phyloP scores from a whole-genome alignment of 2,329 filamentous ascomycete species.

The Curvularia sp. region DNA sequence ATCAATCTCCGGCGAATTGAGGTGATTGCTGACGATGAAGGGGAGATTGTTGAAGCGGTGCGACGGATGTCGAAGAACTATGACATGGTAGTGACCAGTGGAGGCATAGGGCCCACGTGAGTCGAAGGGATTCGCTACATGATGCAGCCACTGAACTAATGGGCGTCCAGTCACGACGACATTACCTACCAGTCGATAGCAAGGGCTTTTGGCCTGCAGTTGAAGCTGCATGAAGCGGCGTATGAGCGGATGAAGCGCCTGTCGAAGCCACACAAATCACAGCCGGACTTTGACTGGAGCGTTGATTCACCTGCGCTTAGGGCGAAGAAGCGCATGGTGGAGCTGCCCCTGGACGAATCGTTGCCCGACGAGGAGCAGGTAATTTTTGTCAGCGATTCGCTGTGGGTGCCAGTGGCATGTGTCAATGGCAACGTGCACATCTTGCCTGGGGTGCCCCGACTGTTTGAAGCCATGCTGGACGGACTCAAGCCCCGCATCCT shows the following conservation, averaged over 20 bases:
- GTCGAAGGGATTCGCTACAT: slow-evolving; percentile 43
- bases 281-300: slow-evolving; percentile 84
- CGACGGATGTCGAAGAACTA: slow-evolving; percentile 86
- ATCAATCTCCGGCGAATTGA: slow-evolving; percentile 83
- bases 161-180: slow-evolving; percentile 78
- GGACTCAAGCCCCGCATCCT: slow-evolving; percentile 74
- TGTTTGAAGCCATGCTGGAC: slow-evolving; percentile 82
- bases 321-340: slow-evolving; percentile 89
- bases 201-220: slow-evolving; percentile 79
- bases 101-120: slow-evolving; percentile 94
- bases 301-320: slow-evolving; percentile 76
- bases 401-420: slow-evolving; percentile 88
- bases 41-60: slow-evolving; percentile 87
- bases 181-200: slow-evolving; percentile 96
- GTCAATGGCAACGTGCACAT: slow-evolving; percentile 96
- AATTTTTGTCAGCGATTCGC: slow-evolving; percentile 77
- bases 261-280: slow-evolving; percentile 73
- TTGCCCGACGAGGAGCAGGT: slow-evolving; percentile 73
- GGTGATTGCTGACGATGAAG: slow-evolving; percentile 91
- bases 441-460: slow-evolving; percentile 82
- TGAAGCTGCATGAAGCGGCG: slow-evolving; percentile 78
- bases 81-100: slow-evolving; percentile 94
- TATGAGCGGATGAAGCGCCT: slow-evolving; percentile 83
- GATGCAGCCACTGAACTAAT: slow-evolving; percentile 25
- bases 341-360: slow-evolving; percentile 77